phyloP scores from a whole-genome alignment of 129 eudicot species.

The Saposhnikovia divaricata region DNA sequence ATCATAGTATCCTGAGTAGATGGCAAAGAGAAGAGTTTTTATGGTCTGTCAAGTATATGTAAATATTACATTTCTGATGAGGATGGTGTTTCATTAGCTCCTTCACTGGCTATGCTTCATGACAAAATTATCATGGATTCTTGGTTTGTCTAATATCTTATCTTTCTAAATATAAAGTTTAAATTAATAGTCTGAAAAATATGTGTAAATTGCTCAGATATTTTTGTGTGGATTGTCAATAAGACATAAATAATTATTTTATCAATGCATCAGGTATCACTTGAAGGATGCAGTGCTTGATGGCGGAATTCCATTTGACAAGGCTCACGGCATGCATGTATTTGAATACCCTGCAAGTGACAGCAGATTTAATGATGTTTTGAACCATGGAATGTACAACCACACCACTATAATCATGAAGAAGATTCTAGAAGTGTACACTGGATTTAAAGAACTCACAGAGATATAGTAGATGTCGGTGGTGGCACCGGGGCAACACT shows the following conservation, averaged over 20 bases:
- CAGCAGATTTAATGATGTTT: not conserved
- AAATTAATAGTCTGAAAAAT: not conserved
- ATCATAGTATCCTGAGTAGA: slow-evolving; percentile 2
- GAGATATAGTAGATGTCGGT: slow-evolving; percentile 18
- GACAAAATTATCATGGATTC: slow-evolving; percentile 16
- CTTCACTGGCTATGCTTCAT: slow-evolving; percentile 12
- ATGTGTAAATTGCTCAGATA: too few species aligned
- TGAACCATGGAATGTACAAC: not conserved
- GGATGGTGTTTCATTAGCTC: slow-evolving; percentile 32
- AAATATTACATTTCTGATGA: slow-evolving; percentile 16
- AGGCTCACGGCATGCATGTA: not conserved
- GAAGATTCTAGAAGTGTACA: slow-evolving; percentile 11
- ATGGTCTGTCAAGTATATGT: slow-evolving; percentile 19
- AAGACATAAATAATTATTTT: too few species aligned
- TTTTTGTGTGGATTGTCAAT: too few species aligned
- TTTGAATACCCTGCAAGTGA: slow-evolving; percentile 6
- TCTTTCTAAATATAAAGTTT: not conserved
- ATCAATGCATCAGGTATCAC: not conserved
- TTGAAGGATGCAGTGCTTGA: slow-evolving; percentile 1
- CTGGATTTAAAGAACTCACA: slow-evolving; percentile 16
- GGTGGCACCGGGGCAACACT: slow-evolving; percentile 6
- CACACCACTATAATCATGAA: not conserved
- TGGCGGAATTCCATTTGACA: not conserved
- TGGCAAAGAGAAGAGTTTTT: slow-evolving; percentile 17
- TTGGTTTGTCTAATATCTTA: slow-evolving; percentile 13